Evolutionary conservation across 2,329 filamentous ascomycete species (phyloP), one percentile per base, ranked within the genome.

Genomic region (Fusarium setosum): DNA sequence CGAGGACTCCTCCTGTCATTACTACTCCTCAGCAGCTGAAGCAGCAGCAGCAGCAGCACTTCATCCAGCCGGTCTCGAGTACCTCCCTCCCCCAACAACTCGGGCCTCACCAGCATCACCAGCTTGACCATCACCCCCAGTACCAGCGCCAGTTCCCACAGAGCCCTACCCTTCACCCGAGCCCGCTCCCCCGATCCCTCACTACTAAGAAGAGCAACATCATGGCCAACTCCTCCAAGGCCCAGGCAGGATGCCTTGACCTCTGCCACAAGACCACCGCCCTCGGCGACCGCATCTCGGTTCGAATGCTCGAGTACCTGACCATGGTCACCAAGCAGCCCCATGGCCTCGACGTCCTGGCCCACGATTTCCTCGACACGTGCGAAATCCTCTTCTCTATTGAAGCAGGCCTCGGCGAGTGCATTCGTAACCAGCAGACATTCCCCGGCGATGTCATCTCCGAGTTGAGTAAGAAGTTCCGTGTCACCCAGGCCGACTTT

Each of bases 361-460:
- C 89, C 10, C 83, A 85, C 62, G 88, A 90, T 65, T 91, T 92
- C 71, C 83, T 92, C 58, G 88, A 91, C 56, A 86, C 88, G 6
- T 90, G 86, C 73, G 84, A 88, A 53, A 85, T 88, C 38, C 80
- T 92, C 38, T 90, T 88, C 81, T 85, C 87, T n/a, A 88, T 92
- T 62, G 88, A 91, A 75, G 84, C 87, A 20, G 90, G 90, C 6
- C 81, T 92, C 52, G 76, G 78, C n/a, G 84, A 88, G 68, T 83
- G 81, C 41, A 75, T 80, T 26, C 80, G 82, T 37, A 82, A 80
- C 18, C 77, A 80, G 15, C 84, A 86, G 65, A 78, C 81, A 15
- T 82, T 91, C 17, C 87, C 89, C 0, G 69, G 77, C 5, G 88
- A 91, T 55, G 85, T 91, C 75, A 80, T 86, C 26, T 77, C 82